Evolutionary conservation across 148 eudicot species (phyloP).

Genomic region (Limonium bicolor): DNA sequence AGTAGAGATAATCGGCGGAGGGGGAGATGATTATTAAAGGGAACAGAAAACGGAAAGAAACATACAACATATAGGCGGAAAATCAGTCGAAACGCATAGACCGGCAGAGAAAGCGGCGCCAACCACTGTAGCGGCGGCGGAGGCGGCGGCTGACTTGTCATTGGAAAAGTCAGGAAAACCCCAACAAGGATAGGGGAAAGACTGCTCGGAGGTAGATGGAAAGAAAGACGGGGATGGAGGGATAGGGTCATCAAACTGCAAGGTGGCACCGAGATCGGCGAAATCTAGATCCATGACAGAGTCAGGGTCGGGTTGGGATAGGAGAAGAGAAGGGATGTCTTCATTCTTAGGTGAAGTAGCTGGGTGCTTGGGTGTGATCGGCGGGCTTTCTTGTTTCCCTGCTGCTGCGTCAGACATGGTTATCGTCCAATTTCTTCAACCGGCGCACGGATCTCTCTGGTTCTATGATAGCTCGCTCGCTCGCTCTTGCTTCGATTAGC

Average conservation of each 20-base stretch:
- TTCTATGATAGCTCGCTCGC: too few species aligned
- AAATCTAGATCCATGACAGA: conserved; percentile 58
- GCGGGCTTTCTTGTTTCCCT: conserved; percentile 1
- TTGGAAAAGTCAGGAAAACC: conserved; percentile 30
- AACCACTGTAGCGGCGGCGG: too few species aligned
- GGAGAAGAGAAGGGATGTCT: neutral
- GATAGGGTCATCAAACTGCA: conserved; percentile 82
- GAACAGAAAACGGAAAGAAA: neutral
- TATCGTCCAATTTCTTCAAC: too few species aligned
- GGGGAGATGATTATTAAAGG: neutral
- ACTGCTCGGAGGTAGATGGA: conserved; percentile 34
- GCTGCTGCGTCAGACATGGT: too few species aligned
- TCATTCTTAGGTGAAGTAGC: neutral
- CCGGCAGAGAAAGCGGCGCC: conserved; percentile 4
- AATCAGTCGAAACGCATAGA: conserved; percentile 14
- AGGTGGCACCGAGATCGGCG: conserved; percentile 43
- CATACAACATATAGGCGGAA: conserved; percentile 21
- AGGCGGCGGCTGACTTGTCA: conserved; percentile 9
- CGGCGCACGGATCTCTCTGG: too few species aligned
- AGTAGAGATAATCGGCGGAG: neutral
- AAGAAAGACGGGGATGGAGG: conserved; percentile 23
- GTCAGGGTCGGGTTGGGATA: conserved; percentile 4
- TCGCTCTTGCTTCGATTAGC: too few species aligned
- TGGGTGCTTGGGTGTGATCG: neutral
- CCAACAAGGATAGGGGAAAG: conserved; percentile 59